Base-by-base conservation (phyloP, 164 flowering plant genomes). In the Amborella trichopoda region DNA sequence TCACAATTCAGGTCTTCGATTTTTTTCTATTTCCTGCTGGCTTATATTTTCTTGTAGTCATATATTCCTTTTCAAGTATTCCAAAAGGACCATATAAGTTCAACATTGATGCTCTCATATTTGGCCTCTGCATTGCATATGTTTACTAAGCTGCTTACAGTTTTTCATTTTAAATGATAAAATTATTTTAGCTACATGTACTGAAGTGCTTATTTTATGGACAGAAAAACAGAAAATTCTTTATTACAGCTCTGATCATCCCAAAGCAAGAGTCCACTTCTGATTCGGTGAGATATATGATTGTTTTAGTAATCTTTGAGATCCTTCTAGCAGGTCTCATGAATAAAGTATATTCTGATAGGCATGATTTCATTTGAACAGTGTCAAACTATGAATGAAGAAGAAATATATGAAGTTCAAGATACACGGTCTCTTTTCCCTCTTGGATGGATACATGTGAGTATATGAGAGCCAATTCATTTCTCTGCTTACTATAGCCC, bases 181-280 rank as follows among this genome's bases (percentile, higher is more conserved):
- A 37, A 37, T 6, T 37, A n/a, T 37, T 9, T 30, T 9, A 1
- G 34, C 14, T 30, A 30, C 14, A 8, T 14, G 14, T 30, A 30
- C 9, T 14, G 11, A 30, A 8, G 34, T 14, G 11, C 0, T 8
- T 16, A 23, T 5, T 52, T 3, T 26, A 34, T 43, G 9, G 52
- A 62, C 76, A 91, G 99, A 84, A 82, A 72, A 77, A 87, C 63
- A 68, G 90, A 59, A 82, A 70, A 36, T 91, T 91, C 50, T 75
- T 58, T 56, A 55, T 91, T 26, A 80, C 96, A 9, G 74, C 96
- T 44, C 81, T 91, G 27, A 91, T 91, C 43, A 80, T 91, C 39
- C 99, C 99, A 21, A 91, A 91, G 73, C 99, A 91, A 64, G 96
- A 91, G 60, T 80, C 93, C 17, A 91, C 96, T 20, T 75, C 98